Conservation (phyloP, 163 green algal species). For the Scenedesmus sp. region DNA sequence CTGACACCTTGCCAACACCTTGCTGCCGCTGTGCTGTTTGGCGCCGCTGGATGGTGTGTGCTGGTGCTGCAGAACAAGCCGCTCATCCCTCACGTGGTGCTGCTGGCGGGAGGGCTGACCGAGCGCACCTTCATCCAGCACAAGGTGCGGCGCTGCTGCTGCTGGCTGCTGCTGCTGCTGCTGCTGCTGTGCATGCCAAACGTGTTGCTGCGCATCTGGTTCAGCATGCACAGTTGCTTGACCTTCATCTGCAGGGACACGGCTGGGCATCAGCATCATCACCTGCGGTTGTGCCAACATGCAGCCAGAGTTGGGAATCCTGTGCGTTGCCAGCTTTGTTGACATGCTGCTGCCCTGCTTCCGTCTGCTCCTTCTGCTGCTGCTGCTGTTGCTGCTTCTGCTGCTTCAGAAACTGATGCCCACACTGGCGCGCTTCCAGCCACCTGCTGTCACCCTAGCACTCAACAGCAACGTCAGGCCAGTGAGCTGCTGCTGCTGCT, state of each 20-base stretch:
- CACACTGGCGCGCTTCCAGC: neutral
- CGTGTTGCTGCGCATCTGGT: neutral
- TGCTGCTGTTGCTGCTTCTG: slow-evolving; percentile 16
- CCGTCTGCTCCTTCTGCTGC: too few species aligned
- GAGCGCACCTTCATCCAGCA: slow-evolving; percentile 40
- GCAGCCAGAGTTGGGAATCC: neutral
- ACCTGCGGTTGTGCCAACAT: neutral
- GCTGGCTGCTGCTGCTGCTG: neutral
- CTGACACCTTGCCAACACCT: neutral
- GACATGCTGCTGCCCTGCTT: neutral
- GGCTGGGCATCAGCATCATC: neutral
- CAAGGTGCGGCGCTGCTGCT: slow-evolving; percentile 2
- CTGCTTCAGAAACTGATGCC: slow-evolving; percentile 29
- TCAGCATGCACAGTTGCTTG: neutral
- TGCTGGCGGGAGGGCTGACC: slow-evolving; percentile 42
- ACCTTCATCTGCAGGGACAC: neutral
- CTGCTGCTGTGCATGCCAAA: neutral
- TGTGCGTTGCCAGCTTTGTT: neutral
- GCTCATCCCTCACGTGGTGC: slow-evolving; percentile 37
- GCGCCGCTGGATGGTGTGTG: neutral
- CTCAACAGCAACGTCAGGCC: slow-evolving; percentile 39
- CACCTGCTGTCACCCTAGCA: neutral
- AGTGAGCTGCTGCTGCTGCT: neutral
- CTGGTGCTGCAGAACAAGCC: slow-evolving; percentile 46
- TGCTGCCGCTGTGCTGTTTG: neutral